Evolutionary conservation across 2,329 filamentous ascomycete species (phyloP).

Genomic region (Aspergillus viridinutans): DNA sequence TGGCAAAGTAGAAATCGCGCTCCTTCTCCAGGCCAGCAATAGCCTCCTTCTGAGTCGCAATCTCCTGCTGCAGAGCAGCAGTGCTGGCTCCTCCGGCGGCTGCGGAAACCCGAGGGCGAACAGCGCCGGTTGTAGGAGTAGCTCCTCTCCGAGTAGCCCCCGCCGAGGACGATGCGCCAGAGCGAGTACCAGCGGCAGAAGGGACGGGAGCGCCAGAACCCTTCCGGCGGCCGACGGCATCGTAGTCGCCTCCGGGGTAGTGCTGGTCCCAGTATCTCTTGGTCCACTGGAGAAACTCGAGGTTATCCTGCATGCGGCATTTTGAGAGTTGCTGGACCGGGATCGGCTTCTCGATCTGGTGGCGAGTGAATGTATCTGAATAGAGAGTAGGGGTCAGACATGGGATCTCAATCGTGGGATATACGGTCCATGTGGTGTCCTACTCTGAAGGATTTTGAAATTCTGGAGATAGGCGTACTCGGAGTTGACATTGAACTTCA

Average conservation of each 20-base stretch:
- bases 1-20: slow-evolving; percentile 98
- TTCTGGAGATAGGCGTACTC: slow-evolving; percentile 98
- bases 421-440: slow-evolving; percentile 29
- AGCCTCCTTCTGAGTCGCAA: slow-evolving; percentile 85
- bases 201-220: slow-evolving; percentile 60
- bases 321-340: slow-evolving; percentile 86
- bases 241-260: slow-evolving; percentile 95
- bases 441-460: slow-evolving; percentile 96
- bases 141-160: slow-evolving; percentile 53
- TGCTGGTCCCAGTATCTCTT: slow-evolving; percentile 98
- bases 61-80: slow-evolving; percentile 77
- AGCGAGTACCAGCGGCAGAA: slow-evolving; percentile 43
- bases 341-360: slow-evolving; percentile 83
- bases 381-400: slow-evolving; percentile 1
- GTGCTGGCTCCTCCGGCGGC: slow-evolving; percentile 53
- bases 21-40: slow-evolving; percentile 93
- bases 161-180: slow-evolving; percentile 43
- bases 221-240: slow-evolving; percentile 80
- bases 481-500: slow-evolving; percentile 97
- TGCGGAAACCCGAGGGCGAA: slow-evolving; percentile 44
- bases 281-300: slow-evolving; percentile 96
- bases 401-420: neutral
- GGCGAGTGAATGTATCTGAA: slow-evolving; percentile 72
- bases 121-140: slow-evolving; percentile 56
- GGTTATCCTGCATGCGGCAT: slow-evolving; percentile 99